Conservation (phyloP, 805 yeast genomes). For the Spencermartinsiella europaea region DNA sequence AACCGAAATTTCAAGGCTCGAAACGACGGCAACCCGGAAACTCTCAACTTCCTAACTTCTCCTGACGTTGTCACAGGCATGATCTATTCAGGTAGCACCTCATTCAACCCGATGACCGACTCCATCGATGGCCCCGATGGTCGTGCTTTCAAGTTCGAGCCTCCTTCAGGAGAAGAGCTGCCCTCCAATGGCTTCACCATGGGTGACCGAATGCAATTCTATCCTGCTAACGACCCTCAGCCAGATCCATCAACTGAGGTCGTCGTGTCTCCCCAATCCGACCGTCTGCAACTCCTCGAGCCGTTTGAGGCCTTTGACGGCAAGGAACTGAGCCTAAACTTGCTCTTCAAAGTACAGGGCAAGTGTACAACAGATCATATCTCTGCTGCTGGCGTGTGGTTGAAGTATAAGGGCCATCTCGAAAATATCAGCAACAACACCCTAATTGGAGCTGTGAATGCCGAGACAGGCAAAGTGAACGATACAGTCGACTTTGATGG, state of each 20-base stretch:
- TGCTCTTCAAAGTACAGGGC: constrained; percentile 88
- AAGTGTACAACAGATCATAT: constrained; percentile 98
- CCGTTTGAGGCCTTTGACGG: constrained; percentile 83
- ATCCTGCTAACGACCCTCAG: constrained; percentile 64
- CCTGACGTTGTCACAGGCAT: constrained; percentile 97
- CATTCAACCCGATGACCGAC: constrained; percentile 88
- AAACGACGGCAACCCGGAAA: constrained; percentile 96
- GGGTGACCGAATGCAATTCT: constrained; percentile 64
- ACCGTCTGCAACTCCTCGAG: constrained; percentile 83
- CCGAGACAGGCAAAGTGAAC: constrained; percentile 95
- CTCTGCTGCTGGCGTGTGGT: constrained; percentile 98
- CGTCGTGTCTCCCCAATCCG: constrained; percentile 80
- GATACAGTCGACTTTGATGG: constrained; percentile 85
- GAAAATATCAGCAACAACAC: constrained; percentile 95
- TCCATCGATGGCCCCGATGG: constrained; percentile 64
- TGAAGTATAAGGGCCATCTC: constrained; percentile 95
- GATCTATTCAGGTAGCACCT: constrained; percentile 90
- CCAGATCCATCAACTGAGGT: constrained; percentile 56
- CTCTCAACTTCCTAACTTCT: constrained; percentile 97
- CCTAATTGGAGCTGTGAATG: constrained; percentile 92
- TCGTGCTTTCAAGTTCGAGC: constrained; percentile 64
- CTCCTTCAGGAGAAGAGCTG: constrained; percentile 82
- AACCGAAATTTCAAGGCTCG: constrained; percentile 97
- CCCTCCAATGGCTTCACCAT: constrained; percentile 69
- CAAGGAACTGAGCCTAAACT: constrained; percentile 68